These are phyloP conservation scores for Aspergillus hiratsukae DNA, from an alignment of 2,329 filamentous ascomycete species.

Conservation along the genomic window DNA sequence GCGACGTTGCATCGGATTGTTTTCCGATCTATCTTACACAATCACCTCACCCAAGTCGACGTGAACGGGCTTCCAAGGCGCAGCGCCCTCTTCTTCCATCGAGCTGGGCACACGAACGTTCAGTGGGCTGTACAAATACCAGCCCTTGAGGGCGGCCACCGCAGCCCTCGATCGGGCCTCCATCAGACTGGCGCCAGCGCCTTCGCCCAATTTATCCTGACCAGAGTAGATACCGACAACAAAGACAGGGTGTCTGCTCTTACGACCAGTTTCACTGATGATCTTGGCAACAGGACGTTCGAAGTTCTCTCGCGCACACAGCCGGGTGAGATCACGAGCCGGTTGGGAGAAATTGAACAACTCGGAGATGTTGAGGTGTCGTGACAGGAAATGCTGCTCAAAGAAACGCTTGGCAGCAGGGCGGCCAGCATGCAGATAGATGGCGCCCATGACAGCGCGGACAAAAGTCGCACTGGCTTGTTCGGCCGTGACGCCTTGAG, in stretches of 20 bases:
- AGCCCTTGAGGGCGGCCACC: slow-evolving; percentile 81
- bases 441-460: slow-evolving; percentile 73
- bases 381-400: slow-evolving; percentile 74
- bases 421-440: slow-evolving; percentile 81
- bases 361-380: slow-evolving; percentile 68
- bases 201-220: slow-evolving; percentile 86
- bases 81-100: slow-evolving; percentile 58
- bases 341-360: slow-evolving; percentile 84
- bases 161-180: slow-evolving; percentile 74
- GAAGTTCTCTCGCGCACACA: slow-evolving; percentile 88
- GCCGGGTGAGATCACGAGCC: slow-evolving; percentile 72
- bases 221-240: slow-evolving; percentile 93
- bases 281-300: slow-evolving; percentile 80
- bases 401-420: slow-evolving; percentile 78
- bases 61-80: slow-evolving; percentile 62
- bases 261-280: slow-evolving; percentile 82
- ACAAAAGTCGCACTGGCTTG: slow-evolving; percentile 71
- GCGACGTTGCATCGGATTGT: slow-evolving; percentile 4
- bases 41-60: slow-evolving; percentile 70
- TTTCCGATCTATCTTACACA: slow-evolving; percentile 31
- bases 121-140: slow-evolving; percentile 90
- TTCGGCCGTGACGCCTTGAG: slow-evolving; percentile 45
- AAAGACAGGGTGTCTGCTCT: slow-evolving; percentile 81
- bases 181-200: slow-evolving; percentile 70
- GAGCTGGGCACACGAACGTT: slow-evolving; percentile 65